Conservation (phyloP, 768 basidiomycete genomes). For the Rhodocollybia butyracea region DNA sequence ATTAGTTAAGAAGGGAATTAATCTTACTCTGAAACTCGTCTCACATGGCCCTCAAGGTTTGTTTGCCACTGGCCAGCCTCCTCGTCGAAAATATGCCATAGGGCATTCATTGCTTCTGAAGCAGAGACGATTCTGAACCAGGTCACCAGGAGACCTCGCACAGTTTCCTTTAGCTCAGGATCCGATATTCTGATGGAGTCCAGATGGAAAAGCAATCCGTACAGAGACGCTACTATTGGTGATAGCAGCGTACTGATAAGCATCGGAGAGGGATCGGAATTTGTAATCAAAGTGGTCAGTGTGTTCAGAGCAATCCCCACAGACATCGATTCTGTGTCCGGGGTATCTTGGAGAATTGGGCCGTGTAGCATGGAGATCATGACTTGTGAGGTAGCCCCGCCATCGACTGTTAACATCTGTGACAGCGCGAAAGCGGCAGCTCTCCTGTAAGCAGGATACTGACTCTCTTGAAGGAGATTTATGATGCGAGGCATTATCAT, state of each 20-base stretch:
- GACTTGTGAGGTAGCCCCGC: conserved; percentile 22
- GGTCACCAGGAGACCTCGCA: conserved; percentile 59
- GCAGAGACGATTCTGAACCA: conserved; percentile 71
- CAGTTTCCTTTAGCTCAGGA: conserved; percentile 55
- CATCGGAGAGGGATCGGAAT: conserved; percentile 75
- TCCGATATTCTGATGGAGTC: conserved; percentile 57
- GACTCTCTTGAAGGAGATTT: conserved; percentile 40
- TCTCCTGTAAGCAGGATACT: conserved; percentile 45
- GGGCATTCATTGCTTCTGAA: conserved; percentile 46
- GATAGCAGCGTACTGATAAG: conserved; percentile 62
- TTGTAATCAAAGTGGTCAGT: conserved; percentile 58
- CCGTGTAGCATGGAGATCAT: conserved; percentile 46
- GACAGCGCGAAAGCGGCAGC: conserved; percentile 70
- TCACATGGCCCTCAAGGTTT: conserved; percentile 51
- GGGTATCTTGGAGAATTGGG: conserved; percentile 36
- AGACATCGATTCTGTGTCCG: background rate
- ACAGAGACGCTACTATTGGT: conserved; percentile 65
- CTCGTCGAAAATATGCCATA: conserved; percentile 59
- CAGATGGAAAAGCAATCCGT: conserved; percentile 57
- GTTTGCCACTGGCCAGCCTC: conserved; percentile 54
- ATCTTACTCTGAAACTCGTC: conserved; percentile 41
- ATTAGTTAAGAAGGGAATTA: conserved; percentile 1
- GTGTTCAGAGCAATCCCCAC: conserved; percentile 36
- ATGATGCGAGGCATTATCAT: conserved; percentile 54
- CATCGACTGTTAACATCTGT: conserved; percentile 50